These are phyloP conservation scores for Stenogyne calaminthoides DNA, from an alignment of 305 asterid species.

Conservation along the genomic window DNA sequence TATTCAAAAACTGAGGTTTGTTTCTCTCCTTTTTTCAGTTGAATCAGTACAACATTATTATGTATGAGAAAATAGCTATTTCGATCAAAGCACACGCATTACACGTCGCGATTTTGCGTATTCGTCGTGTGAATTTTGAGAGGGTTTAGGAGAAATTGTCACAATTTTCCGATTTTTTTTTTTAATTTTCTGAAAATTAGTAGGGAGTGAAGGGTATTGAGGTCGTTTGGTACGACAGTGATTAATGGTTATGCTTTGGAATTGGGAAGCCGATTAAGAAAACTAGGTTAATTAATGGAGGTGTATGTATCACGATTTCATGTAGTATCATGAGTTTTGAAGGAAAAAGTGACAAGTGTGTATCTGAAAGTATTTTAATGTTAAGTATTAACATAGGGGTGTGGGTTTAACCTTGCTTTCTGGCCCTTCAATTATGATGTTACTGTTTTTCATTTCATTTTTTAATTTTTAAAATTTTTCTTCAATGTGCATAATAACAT, in stretches of 20 bases:
- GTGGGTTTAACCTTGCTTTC: not conserved
- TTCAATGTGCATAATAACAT: not conserved
- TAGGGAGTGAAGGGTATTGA: constrained; percentile 3
- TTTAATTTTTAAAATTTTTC: not conserved
- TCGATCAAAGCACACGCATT: not conserved
- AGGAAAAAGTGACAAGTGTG: constrained; percentile 1
- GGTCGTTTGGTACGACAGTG: not conserved
- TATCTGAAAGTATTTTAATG: not conserved
- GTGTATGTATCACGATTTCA: not conserved
- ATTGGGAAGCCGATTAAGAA: constrained; percentile 10
- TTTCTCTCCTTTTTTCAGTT: not conserved
- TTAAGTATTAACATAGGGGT: not conserved
- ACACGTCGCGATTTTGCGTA: not conserved
- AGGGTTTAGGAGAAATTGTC: not conserved
- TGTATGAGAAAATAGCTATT: not conserved
- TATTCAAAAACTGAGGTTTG: constrained; percentile 34
- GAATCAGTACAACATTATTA: not conserved
- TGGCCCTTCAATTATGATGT: not conserved
- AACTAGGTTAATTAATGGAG: constrained; percentile 1
- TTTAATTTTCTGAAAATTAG: not conserved
- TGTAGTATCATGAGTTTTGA: not conserved
- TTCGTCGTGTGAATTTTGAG: not conserved
- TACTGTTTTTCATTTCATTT: not conserved
- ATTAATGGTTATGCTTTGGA: constrained; percentile 14
- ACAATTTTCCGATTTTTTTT: not conserved